Evolutionary conservation across 2,329 filamentous ascomycete species (phyloP).

Genomic region (Claviceps spartinae): DNA sequence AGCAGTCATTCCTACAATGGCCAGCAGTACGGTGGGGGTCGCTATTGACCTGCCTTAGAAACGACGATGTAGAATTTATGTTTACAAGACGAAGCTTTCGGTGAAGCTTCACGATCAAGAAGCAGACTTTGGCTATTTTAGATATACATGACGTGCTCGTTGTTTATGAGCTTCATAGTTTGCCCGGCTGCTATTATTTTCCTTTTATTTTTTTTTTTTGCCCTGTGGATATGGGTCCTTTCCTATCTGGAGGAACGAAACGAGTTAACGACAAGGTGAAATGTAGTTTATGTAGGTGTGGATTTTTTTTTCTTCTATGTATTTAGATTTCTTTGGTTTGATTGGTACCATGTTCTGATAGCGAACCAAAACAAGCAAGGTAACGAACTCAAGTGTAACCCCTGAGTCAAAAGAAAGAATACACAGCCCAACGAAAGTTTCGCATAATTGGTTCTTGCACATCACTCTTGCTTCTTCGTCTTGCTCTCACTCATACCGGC

Average conservation of each 20-base stretch:
- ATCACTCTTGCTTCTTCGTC: conserved; percentile 25
- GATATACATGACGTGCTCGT: not conserved
- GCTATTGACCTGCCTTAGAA: conserved; percentile 5
- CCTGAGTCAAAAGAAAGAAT: not conserved
- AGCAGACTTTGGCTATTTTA: not conserved
- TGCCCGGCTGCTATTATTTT: not conserved
- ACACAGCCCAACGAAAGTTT: not conserved
- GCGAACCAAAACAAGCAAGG: not conserved
- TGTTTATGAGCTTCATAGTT: not conserved
- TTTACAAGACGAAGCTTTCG: too few relatives aligned
- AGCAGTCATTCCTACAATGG: conserved; percentile 14
- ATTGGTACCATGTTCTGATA: not conserved
- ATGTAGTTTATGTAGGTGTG: conserved; percentile 1
- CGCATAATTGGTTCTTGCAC: not conserved
- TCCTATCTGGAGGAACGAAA: conserved; percentile 2
- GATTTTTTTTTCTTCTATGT: conserved; percentile 1
- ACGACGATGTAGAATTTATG: not conserved
- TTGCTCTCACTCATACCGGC: conserved; percentile 12
- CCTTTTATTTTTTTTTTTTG: not conserved
- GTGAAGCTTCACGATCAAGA: not conserved
- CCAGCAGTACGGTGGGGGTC: conserved; percentile 9
- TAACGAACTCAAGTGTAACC: not conserved
- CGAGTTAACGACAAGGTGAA: conserved; percentile 4
- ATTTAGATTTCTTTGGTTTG: conserved; percentile 2
- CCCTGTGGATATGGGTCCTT: not conserved